phyloP scores from a whole-genome alignment of 2,329 filamentous ascomycete genomes.

The Exserohilum turcica region DNA sequence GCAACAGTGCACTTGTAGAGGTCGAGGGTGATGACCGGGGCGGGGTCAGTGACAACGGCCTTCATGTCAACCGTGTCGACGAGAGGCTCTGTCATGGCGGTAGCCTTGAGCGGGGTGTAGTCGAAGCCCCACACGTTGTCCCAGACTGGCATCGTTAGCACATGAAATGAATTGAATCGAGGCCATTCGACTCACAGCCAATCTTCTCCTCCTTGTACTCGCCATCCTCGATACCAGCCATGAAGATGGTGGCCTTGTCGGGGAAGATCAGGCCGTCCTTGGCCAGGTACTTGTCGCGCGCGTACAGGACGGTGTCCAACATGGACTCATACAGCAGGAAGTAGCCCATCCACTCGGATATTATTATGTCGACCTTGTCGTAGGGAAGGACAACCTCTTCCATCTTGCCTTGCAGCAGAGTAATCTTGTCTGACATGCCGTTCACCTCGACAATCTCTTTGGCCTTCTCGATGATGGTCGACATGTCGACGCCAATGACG shows the following conservation, averaged over 20 bases:
- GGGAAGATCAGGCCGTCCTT: conserved; percentile 95
- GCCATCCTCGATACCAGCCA: conserved; percentile 96
- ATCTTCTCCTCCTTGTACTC: conserved; percentile 99
- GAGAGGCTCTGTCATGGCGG: conserved; percentile 90
- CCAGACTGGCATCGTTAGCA: conserved; percentile 72
- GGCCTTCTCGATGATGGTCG: conserved; percentile 98
- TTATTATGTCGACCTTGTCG: conserved; percentile 98
- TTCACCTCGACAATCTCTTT: conserved; percentile 92
- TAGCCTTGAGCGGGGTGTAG: conserved; percentile 91
- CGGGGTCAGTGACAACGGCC: conserved; percentile 92
- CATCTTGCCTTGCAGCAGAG: conserved; percentile 98
- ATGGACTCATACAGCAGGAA: conserved; percentile 99
- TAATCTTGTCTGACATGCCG: conserved; percentile 94
- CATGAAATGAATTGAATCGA: not conserved
- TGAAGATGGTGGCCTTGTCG: conserved; percentile 97
- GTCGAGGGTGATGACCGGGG: conserved; percentile 82
- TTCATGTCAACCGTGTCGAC: conserved; percentile 98
- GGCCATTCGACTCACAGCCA: conserved; percentile 67
- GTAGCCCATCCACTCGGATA: conserved; percentile 99
- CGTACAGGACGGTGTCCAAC: conserved; percentile 97
- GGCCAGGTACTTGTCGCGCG: conserved; percentile 86
- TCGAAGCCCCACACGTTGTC: conserved; percentile 99
- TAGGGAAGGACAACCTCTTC: conserved; percentile 94
- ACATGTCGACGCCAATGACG: conserved; percentile 99
- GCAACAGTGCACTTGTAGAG: conserved; percentile 85